These are phyloP conservation scores for Panaeolus cyanescens DNA, from an alignment of 768 basidiomycete genomes.

Conservation along the genomic window DNA sequence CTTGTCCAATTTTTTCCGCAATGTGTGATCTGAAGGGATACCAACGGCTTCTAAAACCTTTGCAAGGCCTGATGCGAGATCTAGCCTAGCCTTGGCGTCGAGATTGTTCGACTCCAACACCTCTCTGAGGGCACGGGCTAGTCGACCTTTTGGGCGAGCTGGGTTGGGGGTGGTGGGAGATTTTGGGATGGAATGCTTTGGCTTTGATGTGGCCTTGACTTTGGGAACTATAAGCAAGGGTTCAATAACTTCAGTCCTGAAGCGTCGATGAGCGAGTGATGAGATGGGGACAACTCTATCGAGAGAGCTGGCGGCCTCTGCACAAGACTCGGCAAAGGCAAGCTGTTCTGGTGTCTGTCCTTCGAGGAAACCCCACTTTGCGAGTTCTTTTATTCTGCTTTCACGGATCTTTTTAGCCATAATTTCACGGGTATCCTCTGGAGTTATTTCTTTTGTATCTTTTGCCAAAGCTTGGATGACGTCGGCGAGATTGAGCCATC, in stretches of 20 bases:
- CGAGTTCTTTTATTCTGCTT: slow-evolving; percentile 61
- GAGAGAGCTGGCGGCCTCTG: slow-evolving; percentile 69
- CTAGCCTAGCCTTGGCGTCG: slow-evolving; percentile 45
- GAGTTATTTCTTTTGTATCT: slow-evolving; percentile 50
- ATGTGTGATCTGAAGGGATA: slow-evolving; percentile 62
- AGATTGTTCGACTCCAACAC: slow-evolving; percentile 56
- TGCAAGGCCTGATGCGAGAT: slow-evolving; percentile 52
- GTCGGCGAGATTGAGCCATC: slow-evolving; percentile 73
- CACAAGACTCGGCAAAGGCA: slow-evolving; percentile 64
- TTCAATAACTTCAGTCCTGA: slow-evolving; percentile 73
- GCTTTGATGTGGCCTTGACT: slow-evolving; percentile 54
- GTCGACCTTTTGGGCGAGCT: slow-evolving; percentile 61
- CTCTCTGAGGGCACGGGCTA: slow-evolving; percentile 68
- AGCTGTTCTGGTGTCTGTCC: slow-evolving; percentile 49
- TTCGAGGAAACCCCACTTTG: slow-evolving; percentile 69
- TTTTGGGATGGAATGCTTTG: slow-evolving; percentile 51
- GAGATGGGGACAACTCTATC: slow-evolving; percentile 68
- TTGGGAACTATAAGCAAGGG: slow-evolving; percentile 71
- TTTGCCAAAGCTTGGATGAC: slow-evolving; percentile 62
- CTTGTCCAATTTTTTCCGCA: slow-evolving; percentile 70
- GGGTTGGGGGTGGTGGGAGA: slow-evolving; percentile 35
- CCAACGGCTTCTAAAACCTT: slow-evolving; percentile 53
- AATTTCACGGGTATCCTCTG: slow-evolving; percentile 59
- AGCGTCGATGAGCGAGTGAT: slow-evolving; percentile 69
- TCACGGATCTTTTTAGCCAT: slow-evolving; percentile 61